These are phyloP conservation scores for Sequoia sempervirens DNA, from an alignment of 75 land plant species.

Conservation along the genomic window DNA sequence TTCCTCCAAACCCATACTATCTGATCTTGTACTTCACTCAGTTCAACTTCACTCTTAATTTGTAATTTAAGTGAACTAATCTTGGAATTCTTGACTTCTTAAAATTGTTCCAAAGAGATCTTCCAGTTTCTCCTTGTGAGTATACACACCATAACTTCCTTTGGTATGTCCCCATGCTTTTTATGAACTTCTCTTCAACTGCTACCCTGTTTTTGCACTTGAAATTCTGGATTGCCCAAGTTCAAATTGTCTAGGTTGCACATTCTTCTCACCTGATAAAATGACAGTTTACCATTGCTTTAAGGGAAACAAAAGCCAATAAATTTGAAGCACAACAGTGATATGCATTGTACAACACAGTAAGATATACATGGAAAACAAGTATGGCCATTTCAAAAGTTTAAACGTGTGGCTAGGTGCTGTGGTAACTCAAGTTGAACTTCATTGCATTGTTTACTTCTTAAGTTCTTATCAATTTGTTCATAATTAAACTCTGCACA, in stretches of 20 bases:
- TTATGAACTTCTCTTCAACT: neutral
- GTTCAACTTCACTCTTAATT: neutral
- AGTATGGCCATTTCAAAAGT: neutral
- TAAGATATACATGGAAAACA: neutral
- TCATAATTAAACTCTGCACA: neutral
- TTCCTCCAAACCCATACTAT: neutral
- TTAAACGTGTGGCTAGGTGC: too few species aligned
- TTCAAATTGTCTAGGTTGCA: neutral
- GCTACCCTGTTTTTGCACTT: neutral
- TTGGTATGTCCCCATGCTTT: neutral
- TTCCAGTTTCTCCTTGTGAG: neutral
- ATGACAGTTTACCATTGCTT: neutral
- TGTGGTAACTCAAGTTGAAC: neutral
- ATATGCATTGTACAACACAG: neutral
- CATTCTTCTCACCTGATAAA: neutral
- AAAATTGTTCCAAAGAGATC: neutral
- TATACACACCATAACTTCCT: neutral
- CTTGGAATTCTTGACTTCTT: neutral
- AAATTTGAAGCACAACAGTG: neutral
- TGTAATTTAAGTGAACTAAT: neutral
- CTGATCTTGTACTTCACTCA: neutral
- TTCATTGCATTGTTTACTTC: neutral
- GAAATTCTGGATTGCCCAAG: neutral
- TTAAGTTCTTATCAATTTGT: neutral
- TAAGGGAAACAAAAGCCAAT: neutral